phyloP scores from a whole-genome alignment of 306 rosid species.

The Castanea sativa region DNA sequence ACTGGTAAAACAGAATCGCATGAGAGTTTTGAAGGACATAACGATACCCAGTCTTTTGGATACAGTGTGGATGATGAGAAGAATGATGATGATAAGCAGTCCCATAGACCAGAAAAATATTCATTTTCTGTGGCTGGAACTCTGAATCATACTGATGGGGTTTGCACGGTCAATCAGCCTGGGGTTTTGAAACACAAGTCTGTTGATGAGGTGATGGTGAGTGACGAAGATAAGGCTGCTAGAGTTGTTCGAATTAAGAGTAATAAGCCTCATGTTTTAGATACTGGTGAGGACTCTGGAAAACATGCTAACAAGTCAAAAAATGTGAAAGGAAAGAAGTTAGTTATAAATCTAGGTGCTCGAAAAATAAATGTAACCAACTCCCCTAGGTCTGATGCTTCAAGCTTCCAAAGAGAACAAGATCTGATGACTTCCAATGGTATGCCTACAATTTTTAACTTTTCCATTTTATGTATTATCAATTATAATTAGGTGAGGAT shows the following conservation, averaged over 20 bases:
- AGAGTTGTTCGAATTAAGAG: slow-evolving; percentile 74
- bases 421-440: slow-evolving; percentile 59
- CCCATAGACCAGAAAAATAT: slow-evolving; percentile 45
- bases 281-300: slow-evolving; percentile 71
- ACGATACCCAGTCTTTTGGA: slow-evolving; percentile 47
- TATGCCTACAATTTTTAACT: slow-evolving; percentile 9
- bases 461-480: background rate
- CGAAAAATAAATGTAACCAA: slow-evolving; percentile 80
- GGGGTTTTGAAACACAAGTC: slow-evolving; percentile 73
- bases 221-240: slow-evolving; percentile 75
- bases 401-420: slow-evolving; percentile 79
- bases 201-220: slow-evolving; percentile 93
- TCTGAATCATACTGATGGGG: slow-evolving; percentile 57
- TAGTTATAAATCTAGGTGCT: slow-evolving; percentile 86
- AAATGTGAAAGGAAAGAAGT: slow-evolving; percentile 77
- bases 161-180: slow-evolving; percentile 48
- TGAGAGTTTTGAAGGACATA: slow-evolving; percentile 59
- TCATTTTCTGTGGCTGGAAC: slow-evolving; percentile 76
- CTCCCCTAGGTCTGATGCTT: slow-evolving; percentile 84
- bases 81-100: slow-evolving; percentile 58
- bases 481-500: background rate
- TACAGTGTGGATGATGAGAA: slow-evolving; percentile 56
- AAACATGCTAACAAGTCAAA: slow-evolving; percentile 56
- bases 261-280: slow-evolving; percentile 51
- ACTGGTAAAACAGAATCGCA: slow-evolving; percentile 36